These are phyloP conservation scores for Metschnikowia drakensbergensis DNA, from an alignment of 805 yeast species.

Conservation along the genomic window DNA sequence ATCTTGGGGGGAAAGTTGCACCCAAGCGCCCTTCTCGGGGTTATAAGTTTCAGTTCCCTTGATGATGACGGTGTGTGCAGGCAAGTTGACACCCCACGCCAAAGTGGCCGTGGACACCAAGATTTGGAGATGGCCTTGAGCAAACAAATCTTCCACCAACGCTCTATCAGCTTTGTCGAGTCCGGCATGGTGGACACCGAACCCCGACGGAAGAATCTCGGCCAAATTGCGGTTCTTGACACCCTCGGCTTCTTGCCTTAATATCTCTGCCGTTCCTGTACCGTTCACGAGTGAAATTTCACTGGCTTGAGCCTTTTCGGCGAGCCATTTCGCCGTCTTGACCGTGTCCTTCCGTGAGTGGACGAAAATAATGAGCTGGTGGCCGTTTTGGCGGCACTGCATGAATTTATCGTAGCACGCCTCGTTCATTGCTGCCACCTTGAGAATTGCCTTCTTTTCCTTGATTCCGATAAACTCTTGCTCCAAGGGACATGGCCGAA, in stretches of 20 bases:
- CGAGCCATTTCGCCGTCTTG: constrained; percentile 73
- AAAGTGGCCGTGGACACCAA: constrained; percentile 78
- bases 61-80: constrained; percentile 77
- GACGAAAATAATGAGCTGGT: constrained; percentile 85
- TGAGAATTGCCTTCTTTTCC: constrained; percentile 74
- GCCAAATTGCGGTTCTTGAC: constrained; percentile 53
- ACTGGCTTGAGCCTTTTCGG: constrained; percentile 56
- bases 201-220: constrained; percentile 62
- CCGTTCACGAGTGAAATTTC: constrained; percentile 32
- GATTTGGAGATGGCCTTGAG: constrained; percentile 80
- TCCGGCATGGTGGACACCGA: constrained; percentile 94
- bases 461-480: constrained; percentile 88
- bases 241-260: constrained; percentile 58
- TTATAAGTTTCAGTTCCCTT: constrained; percentile 93
- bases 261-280: constrained; percentile 57
- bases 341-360: constrained; percentile 92
- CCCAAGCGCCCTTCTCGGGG: constrained; percentile 88
- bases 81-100: constrained; percentile 85
- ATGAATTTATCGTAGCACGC: constrained; percentile 75
- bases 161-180: constrained; percentile 67
- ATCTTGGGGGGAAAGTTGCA: constrained; percentile 90
- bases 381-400: constrained; percentile 56
- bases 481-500: constrained; percentile 87
- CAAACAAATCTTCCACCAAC: constrained; percentile 79
- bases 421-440: constrained; percentile 78